phyloP scores from a whole-genome alignment of 2,329 filamentous ascomycete genomes.

The Metarhizium anisopliae region DNA sequence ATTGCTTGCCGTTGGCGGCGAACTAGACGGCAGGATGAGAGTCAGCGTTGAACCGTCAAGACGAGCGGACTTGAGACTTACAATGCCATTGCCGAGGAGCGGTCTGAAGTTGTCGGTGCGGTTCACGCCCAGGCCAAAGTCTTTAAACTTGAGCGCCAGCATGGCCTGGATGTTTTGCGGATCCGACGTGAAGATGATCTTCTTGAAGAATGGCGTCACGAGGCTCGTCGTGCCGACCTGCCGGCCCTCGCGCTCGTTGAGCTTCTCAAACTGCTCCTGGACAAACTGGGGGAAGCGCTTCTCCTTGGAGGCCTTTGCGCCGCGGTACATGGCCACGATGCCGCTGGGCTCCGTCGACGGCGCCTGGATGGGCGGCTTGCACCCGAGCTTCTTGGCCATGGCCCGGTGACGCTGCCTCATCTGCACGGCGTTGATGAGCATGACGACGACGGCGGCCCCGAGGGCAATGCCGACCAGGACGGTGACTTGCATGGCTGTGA shows the following conservation, averaged over 20 bases:
- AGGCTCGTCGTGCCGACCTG: constrained; percentile 11
- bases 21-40: constrained; percentile 14
- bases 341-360: constrained; percentile 10
- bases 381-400: constrained; percentile 11
- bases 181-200: constrained; percentile 13
- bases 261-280: constrained; percentile 3
- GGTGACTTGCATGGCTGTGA: background rate
- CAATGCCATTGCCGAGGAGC: constrained; percentile 33
- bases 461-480: background rate
- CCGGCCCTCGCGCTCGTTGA: constrained; percentile 7
- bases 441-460: constrained; percentile 6
- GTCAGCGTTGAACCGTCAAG: background rate
- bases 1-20: constrained; percentile 24
- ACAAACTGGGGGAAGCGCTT: constrained; percentile 11
- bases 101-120: constrained; percentile 21
- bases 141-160: constrained; percentile 16
- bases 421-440: constrained; percentile 7
- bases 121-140: constrained; percentile 15
- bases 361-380: constrained; percentile 7
- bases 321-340: constrained; percentile 5
- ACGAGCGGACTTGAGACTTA: constrained; percentile 3
- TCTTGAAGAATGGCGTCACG: constrained; percentile 12
- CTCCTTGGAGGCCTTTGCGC: constrained; percentile 8
- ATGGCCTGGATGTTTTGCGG: constrained; percentile 20
- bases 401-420: constrained; percentile 5